Conservation (phyloP, 352 stramenopile genomes). For the Nothophytophthora sp. region DNA sequence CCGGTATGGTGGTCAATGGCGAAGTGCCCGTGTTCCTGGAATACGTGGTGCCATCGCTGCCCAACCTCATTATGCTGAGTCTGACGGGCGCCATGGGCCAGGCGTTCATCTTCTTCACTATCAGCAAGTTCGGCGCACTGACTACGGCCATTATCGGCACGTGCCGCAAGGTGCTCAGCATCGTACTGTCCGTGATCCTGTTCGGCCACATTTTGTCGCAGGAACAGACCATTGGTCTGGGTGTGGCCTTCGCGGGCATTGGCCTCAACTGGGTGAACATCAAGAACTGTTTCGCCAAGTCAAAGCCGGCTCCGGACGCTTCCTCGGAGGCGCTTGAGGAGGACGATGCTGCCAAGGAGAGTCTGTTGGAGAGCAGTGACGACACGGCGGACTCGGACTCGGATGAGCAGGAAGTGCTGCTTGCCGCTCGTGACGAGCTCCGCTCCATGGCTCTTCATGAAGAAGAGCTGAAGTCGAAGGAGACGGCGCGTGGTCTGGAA, state of each 20-base stretch:
- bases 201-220: conserved; percentile 77
- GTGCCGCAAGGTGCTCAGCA: conserved; percentile 85
- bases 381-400: conserved; percentile 65
- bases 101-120: conserved; percentile 88
- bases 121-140: conserved; percentile 84
- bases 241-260: conserved; percentile 70
- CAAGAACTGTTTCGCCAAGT: conserved; percentile 47
- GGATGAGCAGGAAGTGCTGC: conserved; percentile 41
- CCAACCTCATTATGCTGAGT: conserved; percentile 72
- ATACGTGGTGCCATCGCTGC: conserved; percentile 56
- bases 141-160: conserved; percentile 88
- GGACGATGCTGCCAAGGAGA: conserved; percentile 46
- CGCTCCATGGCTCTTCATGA: conserved; percentile 25
- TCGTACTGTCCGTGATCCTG: conserved; percentile 81
- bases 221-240: conserved; percentile 67
- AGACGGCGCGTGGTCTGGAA: conserved; percentile 63
- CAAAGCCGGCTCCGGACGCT: conserved; percentile 14
- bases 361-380: conserved; percentile 63
- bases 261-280: conserved; percentile 80
- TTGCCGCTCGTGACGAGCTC: conserved; percentile 4
- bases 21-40: conserved; percentile 69
- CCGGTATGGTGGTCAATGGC: conserved; percentile 72
- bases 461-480: conserved; percentile 34
- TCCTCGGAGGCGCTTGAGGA: conserved; percentile 12
- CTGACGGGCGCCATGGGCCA: conserved; percentile 77